These are phyloP conservation scores for Myxozyma neotropica DNA, from an alignment of 805 yeast genomes.

Conservation along the genomic window DNA sequence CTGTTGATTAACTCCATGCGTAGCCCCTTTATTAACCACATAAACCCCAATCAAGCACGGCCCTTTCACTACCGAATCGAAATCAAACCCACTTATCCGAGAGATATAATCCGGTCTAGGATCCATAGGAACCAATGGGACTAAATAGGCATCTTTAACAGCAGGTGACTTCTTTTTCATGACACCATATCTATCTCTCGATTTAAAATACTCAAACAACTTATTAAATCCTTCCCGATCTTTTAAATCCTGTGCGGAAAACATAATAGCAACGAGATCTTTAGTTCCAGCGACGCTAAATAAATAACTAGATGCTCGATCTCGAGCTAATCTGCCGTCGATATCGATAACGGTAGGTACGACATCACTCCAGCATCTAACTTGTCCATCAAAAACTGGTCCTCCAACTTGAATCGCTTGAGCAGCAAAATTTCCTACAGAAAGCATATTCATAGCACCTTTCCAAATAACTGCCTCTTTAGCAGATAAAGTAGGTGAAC, in stretches of 20 bases:
- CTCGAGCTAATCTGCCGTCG: conserved; percentile 64
- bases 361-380: conserved; percentile 33
- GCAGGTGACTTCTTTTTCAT: conserved; percentile 52
- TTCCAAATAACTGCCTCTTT: conserved; percentile 47
- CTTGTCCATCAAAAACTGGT: conserved; percentile 26
- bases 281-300: conserved; percentile 49
- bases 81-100: conserved; percentile 6
- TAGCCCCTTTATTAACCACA: conserved; percentile 24
- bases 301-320: conserved; percentile 61
- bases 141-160: conserved; percentile 66
- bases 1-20: not conserved
- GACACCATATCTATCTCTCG: conserved; percentile 60
- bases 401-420: conserved; percentile 47
- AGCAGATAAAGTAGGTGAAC: conserved; percentile 20
- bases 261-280: conserved; percentile 55
- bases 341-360: conserved; percentile 46
- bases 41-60: conserved; percentile 23
- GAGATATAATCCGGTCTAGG: conserved; percentile 35
- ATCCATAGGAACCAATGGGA: conserved; percentile 45
- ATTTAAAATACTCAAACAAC: conserved; percentile 52
- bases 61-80: conserved; percentile 6
- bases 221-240: conserved; percentile 39
- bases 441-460: conserved; percentile 55
- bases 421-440: conserved; percentile 51
- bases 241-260: conserved; percentile 42